Evolutionary conservation across 345 rosid species (phyloP), one percentile per base, ranked within the genome.

Genomic region (Brassica carinata): DNA sequence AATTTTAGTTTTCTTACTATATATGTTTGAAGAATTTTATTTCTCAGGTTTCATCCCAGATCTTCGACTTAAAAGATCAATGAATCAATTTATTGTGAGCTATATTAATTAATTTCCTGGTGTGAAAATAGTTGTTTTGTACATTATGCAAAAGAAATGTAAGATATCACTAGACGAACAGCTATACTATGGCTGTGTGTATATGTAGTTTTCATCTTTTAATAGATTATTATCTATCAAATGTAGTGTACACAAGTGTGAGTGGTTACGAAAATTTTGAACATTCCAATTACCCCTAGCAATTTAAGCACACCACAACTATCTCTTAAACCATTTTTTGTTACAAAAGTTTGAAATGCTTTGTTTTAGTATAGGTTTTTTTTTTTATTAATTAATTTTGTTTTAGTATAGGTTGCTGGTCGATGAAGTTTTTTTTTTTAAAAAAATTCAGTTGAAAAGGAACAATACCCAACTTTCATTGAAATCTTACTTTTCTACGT

Each of bases 371-470:
- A 33, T n/a, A 69, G 62, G 59, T 62, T 71, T 38, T 9, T 8
- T 38, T 38, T 23, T 23, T 23, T 1, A 23, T 23, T 23, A 23
- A 23, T 23, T 23, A 23, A 23, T 23, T 51, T 64, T 71, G 40
- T 70, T 64, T 71, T 51, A 71, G 11, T 72, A 33, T n/a, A 69
- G 40, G 63, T 64, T 72, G 75, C 48, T 77, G 53, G 51, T 78
- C 64, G 26, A 23, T 23, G 26, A 23, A 23, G 26, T 23, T 23
- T 23, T 23, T 23, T 23, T 23, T 23, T n/a, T n/a, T n/a, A 23
- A 23, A 23, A 23, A 23, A 23, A 23, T 1, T 23, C 34, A 40
- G 67, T 72, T 79, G 73, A 73, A 72, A 72, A 72, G 29, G 62
- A 72, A 57, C 62, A 38, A 66, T 72, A 29, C 67, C 73, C 67